Percentiles rank a stretch among this genome's conserved stretches.
Evolutionary conservation across 2,329 filamentous ascomycete genomes (phyloP).

Genomic region (Exophiala bonariae): DNA sequence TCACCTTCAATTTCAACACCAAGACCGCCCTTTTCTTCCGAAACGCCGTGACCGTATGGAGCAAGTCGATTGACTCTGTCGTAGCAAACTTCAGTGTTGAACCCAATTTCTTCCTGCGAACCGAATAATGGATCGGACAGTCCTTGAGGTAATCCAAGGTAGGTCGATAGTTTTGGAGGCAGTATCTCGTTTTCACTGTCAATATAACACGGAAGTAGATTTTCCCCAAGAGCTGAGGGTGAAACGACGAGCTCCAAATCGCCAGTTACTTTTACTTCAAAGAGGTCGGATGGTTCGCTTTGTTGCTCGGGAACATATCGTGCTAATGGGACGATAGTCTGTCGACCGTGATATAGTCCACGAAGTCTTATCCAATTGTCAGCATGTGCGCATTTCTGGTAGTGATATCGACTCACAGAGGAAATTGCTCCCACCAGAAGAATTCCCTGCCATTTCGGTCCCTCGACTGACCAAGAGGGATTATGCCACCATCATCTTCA

Average conservation of each 20-base stretch:
- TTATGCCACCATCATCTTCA: conserved; percentile 12
- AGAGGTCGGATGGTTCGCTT: conserved; percentile 6
- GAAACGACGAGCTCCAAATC: conserved; percentile 10
- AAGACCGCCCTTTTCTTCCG: conserved; percentile 30
- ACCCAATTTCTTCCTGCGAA: conserved; percentile 59
- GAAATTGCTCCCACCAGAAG: conserved; percentile 30
- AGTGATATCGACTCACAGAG: conserved; percentile 10
- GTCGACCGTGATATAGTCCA: conserved; percentile 21
- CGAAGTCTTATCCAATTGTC: background rate
- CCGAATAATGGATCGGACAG: conserved; percentile 57
- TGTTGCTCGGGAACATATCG: conserved; percentile 25
- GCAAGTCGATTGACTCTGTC: conserved; percentile 70
- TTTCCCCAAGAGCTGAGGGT: background rate
- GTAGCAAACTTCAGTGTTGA: conserved; percentile 66
- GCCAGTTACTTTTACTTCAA: conserved; percentile 6
- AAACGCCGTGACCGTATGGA: conserved; percentile 44
- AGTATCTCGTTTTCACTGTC: conserved; percentile 19
- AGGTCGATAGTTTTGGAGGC: conserved; percentile 21
- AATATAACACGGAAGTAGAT: conserved; percentile 19
- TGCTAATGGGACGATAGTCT: conserved; percentile 19
- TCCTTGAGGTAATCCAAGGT: conserved; percentile 26
- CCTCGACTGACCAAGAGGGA: conserved; percentile 23
- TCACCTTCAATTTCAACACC: conserved; percentile 16
- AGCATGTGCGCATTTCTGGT: background rate
- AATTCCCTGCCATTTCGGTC: conserved; percentile 23